These are phyloP conservation scores for Blastocystis sp. DNA, from an alignment of 352 stramenopile species.

Conservation along the genomic window DNA sequence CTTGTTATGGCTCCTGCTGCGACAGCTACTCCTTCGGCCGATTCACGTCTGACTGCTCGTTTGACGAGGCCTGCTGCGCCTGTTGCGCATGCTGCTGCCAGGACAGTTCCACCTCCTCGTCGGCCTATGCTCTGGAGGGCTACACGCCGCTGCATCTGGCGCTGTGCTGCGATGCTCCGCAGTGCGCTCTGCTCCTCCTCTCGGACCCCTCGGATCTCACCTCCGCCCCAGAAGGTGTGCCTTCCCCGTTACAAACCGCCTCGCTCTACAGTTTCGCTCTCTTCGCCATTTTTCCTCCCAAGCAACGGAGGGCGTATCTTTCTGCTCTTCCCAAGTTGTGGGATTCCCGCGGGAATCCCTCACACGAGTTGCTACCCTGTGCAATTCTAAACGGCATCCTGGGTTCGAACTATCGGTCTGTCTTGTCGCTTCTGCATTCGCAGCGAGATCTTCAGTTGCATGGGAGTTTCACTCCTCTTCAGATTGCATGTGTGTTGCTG, in stretches of 20 bases:
- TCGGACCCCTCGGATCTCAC: not conserved
- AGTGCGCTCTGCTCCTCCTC: not conserved
- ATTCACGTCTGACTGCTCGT: not conserved
- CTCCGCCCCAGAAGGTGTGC: not conserved
- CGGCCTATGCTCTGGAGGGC: not conserved
- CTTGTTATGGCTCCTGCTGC: not conserved
- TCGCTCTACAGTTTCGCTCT: not conserved
- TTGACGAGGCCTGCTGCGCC: not conserved
- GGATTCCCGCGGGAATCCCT: not conserved
- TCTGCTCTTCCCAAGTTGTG: not conserved
- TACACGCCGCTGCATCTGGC: constrained; percentile 7
- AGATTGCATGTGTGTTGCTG: constrained; percentile 31
- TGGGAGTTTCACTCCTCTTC: not conserved
- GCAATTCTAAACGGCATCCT: not conserved
- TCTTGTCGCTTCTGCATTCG: not conserved
- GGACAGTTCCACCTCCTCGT: not conserved
- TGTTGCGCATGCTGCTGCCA: not conserved
- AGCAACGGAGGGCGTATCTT: not conserved
- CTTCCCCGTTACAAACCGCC: not conserved
- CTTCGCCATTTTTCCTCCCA: not conserved
- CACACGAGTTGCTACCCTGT: constrained; percentile 1
- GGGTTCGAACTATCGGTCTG: not conserved
- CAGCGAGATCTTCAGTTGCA: not conserved
- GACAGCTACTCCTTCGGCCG: not conserved
- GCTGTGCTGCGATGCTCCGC: not conserved